Conservation (phyloP, 208 protist genomes). For the Naegleria lovaniensis region DNA sequence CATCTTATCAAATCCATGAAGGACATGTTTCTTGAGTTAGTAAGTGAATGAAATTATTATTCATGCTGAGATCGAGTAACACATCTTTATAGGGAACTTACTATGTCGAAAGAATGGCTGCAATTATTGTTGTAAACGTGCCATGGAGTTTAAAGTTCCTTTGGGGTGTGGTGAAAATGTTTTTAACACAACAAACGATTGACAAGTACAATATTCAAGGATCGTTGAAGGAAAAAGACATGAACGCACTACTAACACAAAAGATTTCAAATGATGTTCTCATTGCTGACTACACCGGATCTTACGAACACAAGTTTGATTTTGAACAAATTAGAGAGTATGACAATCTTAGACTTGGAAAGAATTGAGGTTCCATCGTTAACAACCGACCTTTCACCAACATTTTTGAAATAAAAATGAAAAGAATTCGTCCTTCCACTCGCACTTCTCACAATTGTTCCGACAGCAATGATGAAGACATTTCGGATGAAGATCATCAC, state of each 20-base stretch:
- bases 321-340: neutral
- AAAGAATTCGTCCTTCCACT: too few species aligned
- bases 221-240: neutral
- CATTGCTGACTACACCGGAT: neutral
- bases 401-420: too few species aligned
- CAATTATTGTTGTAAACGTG: neutral
- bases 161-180: neutral
- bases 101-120: neutral
- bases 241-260: neutral
- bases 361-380: too few species aligned
- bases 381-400: too few species aligned
- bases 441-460: too few species aligned
- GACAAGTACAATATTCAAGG: constrained; percentile 18
- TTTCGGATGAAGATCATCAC: too few species aligned
- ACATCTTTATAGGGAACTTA: neutral
- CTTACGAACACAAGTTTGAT: neutral
- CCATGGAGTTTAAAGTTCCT: neutral
- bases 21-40: neutral
- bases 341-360: neutral
- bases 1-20: neutral
- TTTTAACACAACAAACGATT: constrained; percentile 12
- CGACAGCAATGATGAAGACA: too few species aligned
- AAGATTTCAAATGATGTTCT: neutral
- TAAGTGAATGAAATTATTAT: neutral
- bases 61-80: neutral